phyloP scores from a whole-genome alignment of 768 basidiomycete genomes.

The Rhodotorula paludigena region DNA sequence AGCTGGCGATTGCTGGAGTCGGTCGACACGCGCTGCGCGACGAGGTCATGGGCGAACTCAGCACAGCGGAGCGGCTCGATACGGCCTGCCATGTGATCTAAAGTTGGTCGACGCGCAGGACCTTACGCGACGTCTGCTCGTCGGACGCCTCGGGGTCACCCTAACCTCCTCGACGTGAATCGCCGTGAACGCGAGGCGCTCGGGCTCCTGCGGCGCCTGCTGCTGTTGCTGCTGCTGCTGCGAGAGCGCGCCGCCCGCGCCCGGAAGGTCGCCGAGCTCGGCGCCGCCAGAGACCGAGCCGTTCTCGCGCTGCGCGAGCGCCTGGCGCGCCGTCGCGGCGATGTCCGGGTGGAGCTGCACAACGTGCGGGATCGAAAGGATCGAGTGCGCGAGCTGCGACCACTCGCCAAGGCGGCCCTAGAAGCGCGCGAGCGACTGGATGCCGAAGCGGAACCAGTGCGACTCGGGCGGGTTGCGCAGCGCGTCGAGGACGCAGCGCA shows the following conservation, averaged over 20 bases:
- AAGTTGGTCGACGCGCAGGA: constrained; percentile 88
- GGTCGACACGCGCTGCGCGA: constrained; percentile 88
- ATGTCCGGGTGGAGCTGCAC: constrained; percentile 75
- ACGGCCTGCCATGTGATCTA: constrained; percentile 74
- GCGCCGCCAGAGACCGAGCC: constrained; percentile 43
- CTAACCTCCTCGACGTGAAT: constrained; percentile 67
- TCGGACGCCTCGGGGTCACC: constrained; percentile 63
- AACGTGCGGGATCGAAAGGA: constrained; percentile 80
- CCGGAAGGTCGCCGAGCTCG: constrained; percentile 34
- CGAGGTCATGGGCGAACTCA: constrained; percentile 97
- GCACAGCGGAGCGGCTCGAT: constrained; percentile 78
- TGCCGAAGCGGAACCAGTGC: constrained; percentile 90
- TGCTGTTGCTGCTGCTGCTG: no score
- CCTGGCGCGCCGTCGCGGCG: constrained; percentile 38
- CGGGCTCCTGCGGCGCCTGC: constrained; percentile 47
- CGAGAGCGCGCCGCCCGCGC: background rate
- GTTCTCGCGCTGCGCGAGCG: constrained; percentile 29
- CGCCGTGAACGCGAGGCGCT: constrained; percentile 63
- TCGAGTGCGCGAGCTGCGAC: constrained; percentile 82
- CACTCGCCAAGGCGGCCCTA: constrained; percentile 83
- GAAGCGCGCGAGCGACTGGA: constrained; percentile 82
- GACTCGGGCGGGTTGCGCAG: constrained; percentile 83
- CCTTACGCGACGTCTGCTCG: constrained; percentile 83
- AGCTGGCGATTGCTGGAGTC: constrained; percentile 96
- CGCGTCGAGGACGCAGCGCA: constrained; percentile 93